These are phyloP conservation scores for Cryoendolithus antarcticus DNA, from an alignment of 2,329 filamentous ascomycete species.

Conservation along the genomic window DNA sequence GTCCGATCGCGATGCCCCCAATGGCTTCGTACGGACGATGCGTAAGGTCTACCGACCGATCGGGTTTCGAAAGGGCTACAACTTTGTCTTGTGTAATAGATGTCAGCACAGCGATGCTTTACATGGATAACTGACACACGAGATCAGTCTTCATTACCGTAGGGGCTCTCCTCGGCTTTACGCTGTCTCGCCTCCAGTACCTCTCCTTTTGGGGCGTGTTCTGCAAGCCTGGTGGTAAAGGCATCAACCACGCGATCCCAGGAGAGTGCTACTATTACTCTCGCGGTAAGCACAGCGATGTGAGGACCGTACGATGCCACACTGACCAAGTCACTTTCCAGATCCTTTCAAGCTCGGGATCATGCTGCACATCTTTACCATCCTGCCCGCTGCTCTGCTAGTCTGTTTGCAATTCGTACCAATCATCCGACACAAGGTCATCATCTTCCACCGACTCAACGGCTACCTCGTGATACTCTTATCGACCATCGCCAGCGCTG, in stretches of 20 bases:
- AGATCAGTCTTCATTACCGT: slow-evolving; percentile 2
- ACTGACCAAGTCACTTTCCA: no score
- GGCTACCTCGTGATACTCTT: slow-evolving; percentile 43
- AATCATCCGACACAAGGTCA: slow-evolving; percentile 31
- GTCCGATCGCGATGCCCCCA: no score
- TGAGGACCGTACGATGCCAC: not conserved
- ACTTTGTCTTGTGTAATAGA: slow-evolving; percentile 37
- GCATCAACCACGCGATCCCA: slow-evolving; percentile 10
- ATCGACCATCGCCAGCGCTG: slow-evolving; percentile 32
- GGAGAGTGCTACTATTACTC: slow-evolving; percentile 31
- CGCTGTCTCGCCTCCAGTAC: slow-evolving; percentile 35
- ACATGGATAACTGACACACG: no score
- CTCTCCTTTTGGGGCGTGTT: slow-evolving; percentile 28
- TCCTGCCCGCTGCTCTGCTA: slow-evolving; percentile 27
- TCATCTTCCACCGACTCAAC: slow-evolving; percentile 45
- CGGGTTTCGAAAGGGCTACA: slow-evolving; percentile 45
- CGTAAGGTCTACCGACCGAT: slow-evolving; percentile 32
- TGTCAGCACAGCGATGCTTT: no score
- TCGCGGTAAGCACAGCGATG: no score
- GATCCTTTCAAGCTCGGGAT: slow-evolving; percentile 21
- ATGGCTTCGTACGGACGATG: slow-evolving; percentile 1
- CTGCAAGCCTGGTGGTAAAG: slow-evolving; percentile 2
- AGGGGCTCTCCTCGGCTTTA: slow-evolving; percentile 30
- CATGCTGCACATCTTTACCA: slow-evolving; percentile 27
- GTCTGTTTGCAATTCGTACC: slow-evolving; percentile 29